A percentile compares a stretch with the other conserved stretches of the same genome.
Evolutionary conservation across 208 protist genomes (phyloP).

Genomic region (Leishmania aethiopica): DNA sequence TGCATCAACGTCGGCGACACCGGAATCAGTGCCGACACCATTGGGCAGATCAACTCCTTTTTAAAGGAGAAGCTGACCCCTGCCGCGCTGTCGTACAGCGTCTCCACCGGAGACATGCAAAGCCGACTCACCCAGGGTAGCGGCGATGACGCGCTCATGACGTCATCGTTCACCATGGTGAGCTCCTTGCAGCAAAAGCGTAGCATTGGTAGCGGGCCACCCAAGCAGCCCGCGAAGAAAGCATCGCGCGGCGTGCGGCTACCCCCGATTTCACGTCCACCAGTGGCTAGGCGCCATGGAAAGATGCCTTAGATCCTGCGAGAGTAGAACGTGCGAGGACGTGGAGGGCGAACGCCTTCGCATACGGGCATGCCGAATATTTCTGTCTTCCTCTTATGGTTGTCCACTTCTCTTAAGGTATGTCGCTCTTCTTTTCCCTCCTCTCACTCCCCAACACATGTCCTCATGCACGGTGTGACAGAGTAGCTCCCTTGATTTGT

Average conservation of each 20-base stretch:
- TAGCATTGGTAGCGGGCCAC: background rate
- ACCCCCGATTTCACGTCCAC: constrained; percentile 23
- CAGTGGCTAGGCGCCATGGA: constrained; percentile 6
- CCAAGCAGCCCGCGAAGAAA: background rate
- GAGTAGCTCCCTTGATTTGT: background rate
- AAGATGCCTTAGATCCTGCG: constrained; percentile 1
- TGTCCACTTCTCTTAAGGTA: no score
- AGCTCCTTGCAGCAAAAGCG: constrained; percentile 10
- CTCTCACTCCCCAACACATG: background rate
- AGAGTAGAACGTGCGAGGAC: background rate
- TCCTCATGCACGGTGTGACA: background rate
- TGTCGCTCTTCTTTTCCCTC: background rate
- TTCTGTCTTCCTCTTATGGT: background rate
- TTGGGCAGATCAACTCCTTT: constrained; percentile 58
- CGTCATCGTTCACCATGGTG: constrained; percentile 9
- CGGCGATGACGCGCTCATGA: constrained; percentile 3
- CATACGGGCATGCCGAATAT: background rate
- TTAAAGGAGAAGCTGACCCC: constrained; percentile 58
- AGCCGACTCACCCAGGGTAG: constrained; percentile 15
- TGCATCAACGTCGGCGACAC: constrained; percentile 68
- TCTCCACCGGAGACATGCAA: constrained; percentile 9
- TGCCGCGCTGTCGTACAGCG: constrained; percentile 12
- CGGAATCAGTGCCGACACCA: constrained; percentile 52
- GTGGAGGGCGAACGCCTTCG: background rate
- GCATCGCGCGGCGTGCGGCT: constrained; percentile 7